These are phyloP conservation scores for Leishmania turanica DNA, from an alignment of 208 protist genomes.

Conservation along the genomic window DNA sequence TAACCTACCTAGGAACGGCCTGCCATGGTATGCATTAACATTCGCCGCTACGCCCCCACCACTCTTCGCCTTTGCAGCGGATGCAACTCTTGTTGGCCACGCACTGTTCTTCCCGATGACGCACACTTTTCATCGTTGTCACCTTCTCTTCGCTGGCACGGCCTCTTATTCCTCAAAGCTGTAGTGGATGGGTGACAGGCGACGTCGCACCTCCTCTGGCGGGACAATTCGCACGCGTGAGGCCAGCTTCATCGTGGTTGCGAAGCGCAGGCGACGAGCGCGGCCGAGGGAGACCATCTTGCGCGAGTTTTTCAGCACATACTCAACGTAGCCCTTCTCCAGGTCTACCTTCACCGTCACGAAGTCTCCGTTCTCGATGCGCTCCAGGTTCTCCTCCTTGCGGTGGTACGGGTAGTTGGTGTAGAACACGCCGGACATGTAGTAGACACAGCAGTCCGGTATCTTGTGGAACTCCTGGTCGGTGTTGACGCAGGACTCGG, in stretches of 20 bases:
- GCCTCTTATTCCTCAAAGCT: constrained; percentile 26
- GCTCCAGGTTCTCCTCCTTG: constrained; percentile 87
- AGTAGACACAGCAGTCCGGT: constrained; percentile 88
- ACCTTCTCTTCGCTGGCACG: not conserved
- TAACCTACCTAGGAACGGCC: not conserved
- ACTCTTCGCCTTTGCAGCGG: not conserved
- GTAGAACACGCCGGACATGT: constrained; percentile 94
- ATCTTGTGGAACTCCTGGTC: constrained; percentile 92
- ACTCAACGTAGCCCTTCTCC: constrained; percentile 82
- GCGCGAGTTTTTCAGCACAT: constrained; percentile 66
- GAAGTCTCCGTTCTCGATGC: constrained; percentile 72
- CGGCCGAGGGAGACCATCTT: constrained; percentile 81
- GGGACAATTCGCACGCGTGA: constrained; percentile 80
- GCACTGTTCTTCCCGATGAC: not conserved
- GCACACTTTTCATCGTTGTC: not conserved
- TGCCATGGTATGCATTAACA: not conserved
- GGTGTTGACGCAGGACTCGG: constrained; percentile 69
- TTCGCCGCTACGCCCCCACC: not conserved
- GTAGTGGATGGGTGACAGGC: constrained; percentile 24
- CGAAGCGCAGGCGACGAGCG: constrained; percentile 76
- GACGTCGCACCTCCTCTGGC: constrained; percentile 46
- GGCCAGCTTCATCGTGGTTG: constrained; percentile 80
- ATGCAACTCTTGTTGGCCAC: not conserved
- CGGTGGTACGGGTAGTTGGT: constrained; percentile 87
- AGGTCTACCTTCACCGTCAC: constrained; percentile 84